Conservation (phyloP, 306 rosid species). For the Pyrus communis region DNA sequence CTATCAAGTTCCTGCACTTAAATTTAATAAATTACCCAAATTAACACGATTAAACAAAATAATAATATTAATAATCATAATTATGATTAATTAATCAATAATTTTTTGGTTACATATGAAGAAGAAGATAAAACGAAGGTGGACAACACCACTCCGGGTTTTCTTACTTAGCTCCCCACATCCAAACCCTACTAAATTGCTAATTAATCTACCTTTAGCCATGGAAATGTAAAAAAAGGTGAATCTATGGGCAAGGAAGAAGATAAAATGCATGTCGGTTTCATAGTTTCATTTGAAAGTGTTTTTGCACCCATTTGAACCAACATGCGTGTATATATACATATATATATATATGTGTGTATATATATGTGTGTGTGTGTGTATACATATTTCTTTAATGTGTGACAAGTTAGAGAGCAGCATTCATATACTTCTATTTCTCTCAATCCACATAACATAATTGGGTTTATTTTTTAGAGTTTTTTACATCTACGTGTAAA, state of each 20-base stretch:
- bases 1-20: neutral
- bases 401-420: neutral
- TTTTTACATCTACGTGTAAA: too few relatives aligned
- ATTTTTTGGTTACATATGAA: neutral
- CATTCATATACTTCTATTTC: too few relatives aligned
- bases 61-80: neutral
- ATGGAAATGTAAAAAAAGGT: neutral
- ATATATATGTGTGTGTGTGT: too few relatives aligned
- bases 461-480: too few relatives aligned
- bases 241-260: constrained; percentile 2
- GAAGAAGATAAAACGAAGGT: neutral
- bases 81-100: too few relatives aligned
- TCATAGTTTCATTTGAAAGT: neutral
- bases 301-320: neutral
- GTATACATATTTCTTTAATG: too few relatives aligned
- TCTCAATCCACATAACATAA: too few relatives aligned
- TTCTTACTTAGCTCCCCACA: constrained; percentile 22
- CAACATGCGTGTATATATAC: too few relatives aligned
- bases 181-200: neutral
- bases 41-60: neutral
- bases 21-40: neutral
- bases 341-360: too few relatives aligned
- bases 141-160: constrained; percentile 74
- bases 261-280: constrained; percentile 7
- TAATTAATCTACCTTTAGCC: neutral